Conservation (phyloP, 352 stramenopile species). For the Globisporangium ultimum region DNA sequence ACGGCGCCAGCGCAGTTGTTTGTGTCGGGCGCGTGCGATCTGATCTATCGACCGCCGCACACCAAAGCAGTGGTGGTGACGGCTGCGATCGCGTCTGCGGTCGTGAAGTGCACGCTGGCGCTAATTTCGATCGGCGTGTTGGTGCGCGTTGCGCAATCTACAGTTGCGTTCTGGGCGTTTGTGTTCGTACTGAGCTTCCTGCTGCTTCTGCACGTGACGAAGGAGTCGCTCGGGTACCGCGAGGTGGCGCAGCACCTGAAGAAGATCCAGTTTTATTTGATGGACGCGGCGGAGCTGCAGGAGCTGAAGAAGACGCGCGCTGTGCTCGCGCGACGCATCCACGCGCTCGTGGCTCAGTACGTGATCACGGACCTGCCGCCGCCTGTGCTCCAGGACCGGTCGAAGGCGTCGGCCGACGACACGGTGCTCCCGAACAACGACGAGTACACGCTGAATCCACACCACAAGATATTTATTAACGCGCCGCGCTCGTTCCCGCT, state of each 20-base stretch:
- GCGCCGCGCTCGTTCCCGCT: conserved; percentile 64
- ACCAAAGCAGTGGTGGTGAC: conserved; percentile 19
- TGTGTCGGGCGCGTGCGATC: conserved; percentile 43
- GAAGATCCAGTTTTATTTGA: conserved; percentile 73
- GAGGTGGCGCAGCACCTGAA: conserved; percentile 58
- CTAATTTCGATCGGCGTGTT: conserved; percentile 28
- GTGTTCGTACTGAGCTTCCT: conserved; percentile 28
- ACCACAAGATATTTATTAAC: conserved; percentile 87
- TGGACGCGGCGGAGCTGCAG: conserved; percentile 49
- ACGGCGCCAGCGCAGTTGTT: conserved; percentile 40
- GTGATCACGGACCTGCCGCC: conserved; percentile 59
- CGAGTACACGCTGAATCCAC: conserved; percentile 65
- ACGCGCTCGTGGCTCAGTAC: conserved; percentile 64
- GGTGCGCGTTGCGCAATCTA: conserved; percentile 25
- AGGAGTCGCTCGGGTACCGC: conserved; percentile 31
- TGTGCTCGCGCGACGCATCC: conserved; percentile 55
- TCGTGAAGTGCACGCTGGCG: conserved; percentile 11
- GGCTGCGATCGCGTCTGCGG: conserved; percentile 6
- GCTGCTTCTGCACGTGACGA: conserved; percentile 28
- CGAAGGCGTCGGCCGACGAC: conserved; percentile 29
- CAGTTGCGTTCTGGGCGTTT: conserved; percentile 24
- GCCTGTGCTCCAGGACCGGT: conserved; percentile 55
- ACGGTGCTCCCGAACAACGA: conserved; percentile 39
- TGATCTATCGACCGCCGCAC: conserved; percentile 46
- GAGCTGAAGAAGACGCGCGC: conserved; percentile 54